These are phyloP conservation scores for Emergomyces pasteurianus DNA, from an alignment of 2,329 filamentous ascomycete genomes.

Conservation along the genomic window DNA sequence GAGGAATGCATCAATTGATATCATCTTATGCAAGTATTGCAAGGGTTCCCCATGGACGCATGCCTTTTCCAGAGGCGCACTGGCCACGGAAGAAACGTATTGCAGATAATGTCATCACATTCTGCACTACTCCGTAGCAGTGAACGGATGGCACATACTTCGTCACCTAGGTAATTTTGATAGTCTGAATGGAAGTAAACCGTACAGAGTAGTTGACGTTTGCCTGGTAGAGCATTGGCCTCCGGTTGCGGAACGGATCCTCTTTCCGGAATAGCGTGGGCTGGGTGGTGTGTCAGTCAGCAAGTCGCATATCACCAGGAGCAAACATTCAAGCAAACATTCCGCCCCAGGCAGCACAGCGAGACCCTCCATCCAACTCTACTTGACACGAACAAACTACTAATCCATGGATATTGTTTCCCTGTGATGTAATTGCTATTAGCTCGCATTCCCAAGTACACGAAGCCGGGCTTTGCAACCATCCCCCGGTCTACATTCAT, in stretches of 20 bases:
- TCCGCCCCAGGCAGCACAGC: not conserved
- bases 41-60: not conserved
- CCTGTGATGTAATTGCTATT: not conserved
- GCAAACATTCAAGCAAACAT: not conserved
- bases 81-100: not conserved
- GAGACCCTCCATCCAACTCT: not conserved
- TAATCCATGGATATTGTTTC: not conserved
- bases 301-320: not conserved
- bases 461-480: not conserved
- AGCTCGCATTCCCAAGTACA: not conserved
- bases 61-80: not conserved
- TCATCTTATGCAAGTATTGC: no score
- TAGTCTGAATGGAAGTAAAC: not conserved
- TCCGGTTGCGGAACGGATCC: not conserved
- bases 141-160: not conserved
- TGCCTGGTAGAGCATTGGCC: not conserved
- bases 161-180: not conserved
- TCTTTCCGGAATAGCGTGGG: constrained; percentile 1
- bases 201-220: no score
- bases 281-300: not conserved
- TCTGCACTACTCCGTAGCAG: not conserved
- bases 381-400: not conserved
- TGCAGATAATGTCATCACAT: not conserved
- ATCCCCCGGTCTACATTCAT: not conserved
- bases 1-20: no score